Evolutionary conservation across 2,329 filamentous ascomycete species (phyloP).

Genomic region (Ceratocystis huliohia): DNA sequence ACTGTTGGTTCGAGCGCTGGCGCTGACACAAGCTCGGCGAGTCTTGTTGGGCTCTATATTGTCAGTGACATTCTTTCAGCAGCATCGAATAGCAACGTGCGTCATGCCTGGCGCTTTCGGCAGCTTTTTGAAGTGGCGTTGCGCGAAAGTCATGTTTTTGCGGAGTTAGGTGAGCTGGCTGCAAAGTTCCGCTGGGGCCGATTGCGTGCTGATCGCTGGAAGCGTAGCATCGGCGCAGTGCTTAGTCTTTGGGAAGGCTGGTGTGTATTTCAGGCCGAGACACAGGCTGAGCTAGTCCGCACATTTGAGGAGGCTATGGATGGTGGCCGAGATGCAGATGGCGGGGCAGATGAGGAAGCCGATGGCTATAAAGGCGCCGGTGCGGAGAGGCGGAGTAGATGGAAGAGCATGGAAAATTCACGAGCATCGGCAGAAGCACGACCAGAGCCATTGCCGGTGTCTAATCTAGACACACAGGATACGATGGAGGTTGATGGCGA

Average conservation of each 20-base stretch:
- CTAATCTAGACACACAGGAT: slow-evolving; percentile 31
- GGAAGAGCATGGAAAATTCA: slow-evolving; percentile 39
- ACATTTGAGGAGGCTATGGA: slow-evolving; percentile 60
- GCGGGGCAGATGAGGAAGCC: slow-evolving; percentile 26
- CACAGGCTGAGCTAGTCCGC: slow-evolving; percentile 56
- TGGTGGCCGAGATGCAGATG: slow-evolving; percentile 31
- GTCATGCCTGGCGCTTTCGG: slow-evolving; percentile 77
- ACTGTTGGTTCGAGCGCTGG: slow-evolving; percentile 23
- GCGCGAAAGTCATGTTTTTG: slow-evolving; percentile 56
- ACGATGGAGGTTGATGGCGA: slow-evolving; percentile 31
- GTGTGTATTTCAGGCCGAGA: slow-evolving; percentile 61
- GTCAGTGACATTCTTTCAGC: slow-evolving; percentile 67
- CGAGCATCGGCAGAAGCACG: slow-evolving; percentile 13
- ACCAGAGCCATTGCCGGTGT: slow-evolving; percentile 20
- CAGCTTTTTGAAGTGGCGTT: slow-evolving; percentile 66
- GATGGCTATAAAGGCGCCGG: slow-evolving; percentile 23
- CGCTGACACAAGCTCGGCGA: slow-evolving; percentile 57
- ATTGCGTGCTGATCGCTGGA: slow-evolving; percentile 73
- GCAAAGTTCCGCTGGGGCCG: slow-evolving; percentile 66
- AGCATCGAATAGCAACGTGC: slow-evolving; percentile 60
- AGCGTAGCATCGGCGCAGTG: slow-evolving; percentile 57
- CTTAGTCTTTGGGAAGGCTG: slow-evolving; percentile 59
- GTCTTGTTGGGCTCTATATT: slow-evolving; percentile 70
- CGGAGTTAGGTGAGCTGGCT: slow-evolving; percentile 59
- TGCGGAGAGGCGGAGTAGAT: slow-evolving; percentile 32